Base-by-base conservation (phyloP, 192 early-diverging fungal genomes). In the Coemansia sp. region DNA sequence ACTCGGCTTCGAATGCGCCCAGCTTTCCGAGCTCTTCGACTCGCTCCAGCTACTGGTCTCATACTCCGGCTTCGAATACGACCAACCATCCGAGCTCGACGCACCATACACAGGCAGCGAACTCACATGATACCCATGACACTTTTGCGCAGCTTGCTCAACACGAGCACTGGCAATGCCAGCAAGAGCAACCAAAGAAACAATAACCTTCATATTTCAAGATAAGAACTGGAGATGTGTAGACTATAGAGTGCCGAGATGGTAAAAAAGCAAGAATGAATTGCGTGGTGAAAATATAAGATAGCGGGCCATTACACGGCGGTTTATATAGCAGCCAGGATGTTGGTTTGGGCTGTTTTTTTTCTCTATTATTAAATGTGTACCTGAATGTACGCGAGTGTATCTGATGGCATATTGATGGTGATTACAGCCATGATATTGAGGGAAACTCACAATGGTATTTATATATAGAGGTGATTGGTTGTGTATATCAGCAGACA, bases 121-220 rank as follows among this genome's bases (percentile, higher is more conserved):
- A 12, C 26, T 54, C 39, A 2, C 32, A 35, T 35, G 32, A 35
- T 35, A 35, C 9, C 32, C 32, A 35, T 35, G 32, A 9, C 32
- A 35, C 32, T 35, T 35, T 35, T 7, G 5, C 9, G 32, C 32
- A 35, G 7, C 32, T 35, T 35, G 32, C 32, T 35, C 32, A 45
- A 45, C 4, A 0, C 14, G 12, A 45, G 41, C 41, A 45, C 41
- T 3, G 4, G 41, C 41, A 45, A 45, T 45, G 5, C 41, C 3
- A 5, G 10, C 41, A 4, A 45, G 41, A 3, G 57, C 35, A 59
- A 59, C 57, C 35, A 59, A 66, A 62, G 53, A 59, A 59, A 59
- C 38, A 59, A 39, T 20, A 43, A 59, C n/a, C 35, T 59, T 59
- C 53, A 54, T 54, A 14, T 29, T 54, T 29, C 22, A 16, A 54